Evolutionary conservation across 495 filamentous ascomycete genomes (phyloP).

Genomic region (Penicillium parvum): DNA sequence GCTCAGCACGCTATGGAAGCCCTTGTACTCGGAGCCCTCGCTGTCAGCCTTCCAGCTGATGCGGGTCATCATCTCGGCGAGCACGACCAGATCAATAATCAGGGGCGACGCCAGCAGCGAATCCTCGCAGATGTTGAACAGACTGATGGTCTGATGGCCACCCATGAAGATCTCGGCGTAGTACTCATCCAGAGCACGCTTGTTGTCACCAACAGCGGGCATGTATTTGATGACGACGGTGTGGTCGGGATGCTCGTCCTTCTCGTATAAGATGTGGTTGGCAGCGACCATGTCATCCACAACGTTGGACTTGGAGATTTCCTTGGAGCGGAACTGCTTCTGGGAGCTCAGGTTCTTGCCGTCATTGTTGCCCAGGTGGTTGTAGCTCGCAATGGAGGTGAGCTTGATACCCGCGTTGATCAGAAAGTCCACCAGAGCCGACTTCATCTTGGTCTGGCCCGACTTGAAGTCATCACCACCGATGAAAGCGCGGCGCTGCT

Average conservation of each 20-base stretch:
- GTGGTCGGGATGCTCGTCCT: constrained; percentile 85
- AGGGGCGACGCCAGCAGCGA: constrained; percentile 94
- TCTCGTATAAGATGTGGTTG: constrained; percentile 82
- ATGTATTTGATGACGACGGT: constrained; percentile 97
- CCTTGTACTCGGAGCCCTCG: constrained; percentile 68
- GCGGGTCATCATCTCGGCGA: constrained; percentile 97
- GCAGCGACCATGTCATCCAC: constrained; percentile 99
- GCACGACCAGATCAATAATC: constrained; percentile 91
- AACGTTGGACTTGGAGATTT: constrained; percentile 98
- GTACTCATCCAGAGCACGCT: constrained; percentile 98
- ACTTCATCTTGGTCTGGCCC: constrained; percentile 99
- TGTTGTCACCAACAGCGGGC: constrained; percentile 98
- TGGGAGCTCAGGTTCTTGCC: constrained; percentile 97
- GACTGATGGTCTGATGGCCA: constrained; percentile 94
- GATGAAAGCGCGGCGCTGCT: constrained; percentile 83
- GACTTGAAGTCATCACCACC: constrained; percentile 99
- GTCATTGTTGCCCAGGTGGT: constrained; percentile 99
- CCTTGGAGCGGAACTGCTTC: constrained; percentile 98
- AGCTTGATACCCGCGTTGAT: constrained; percentile 99
- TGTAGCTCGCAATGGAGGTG: constrained; percentile 98
- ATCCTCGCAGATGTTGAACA: constrained; percentile 99
- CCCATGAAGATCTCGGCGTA: constrained; percentile 99
- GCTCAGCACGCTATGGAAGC: constrained; percentile 96
- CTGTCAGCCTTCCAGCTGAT: constrained; percentile 78
- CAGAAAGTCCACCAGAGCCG: constrained; percentile 94